Base-by-base conservation (phyloP, 495 filamentous ascomycete species). In the Annulohypoxylon bovei region DNA sequence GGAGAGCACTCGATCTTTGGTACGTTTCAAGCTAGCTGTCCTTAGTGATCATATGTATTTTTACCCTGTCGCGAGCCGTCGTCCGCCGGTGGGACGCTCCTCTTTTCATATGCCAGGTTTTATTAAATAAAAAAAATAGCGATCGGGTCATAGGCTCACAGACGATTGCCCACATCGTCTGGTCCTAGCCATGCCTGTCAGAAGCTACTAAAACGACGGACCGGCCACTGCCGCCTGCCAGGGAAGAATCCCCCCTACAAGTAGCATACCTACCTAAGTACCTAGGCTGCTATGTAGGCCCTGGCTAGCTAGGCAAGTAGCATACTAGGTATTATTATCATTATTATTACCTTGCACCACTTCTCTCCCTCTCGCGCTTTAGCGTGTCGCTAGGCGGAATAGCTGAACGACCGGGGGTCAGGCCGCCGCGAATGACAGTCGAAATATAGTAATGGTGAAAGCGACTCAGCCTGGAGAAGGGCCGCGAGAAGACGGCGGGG, bases 21-120 rank as follows among this genome's bases (percentile, higher is more conserved):
- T 73, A 73, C 71, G 71, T 73, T 73, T 73, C 71, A 73, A 70
- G 49, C 67, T 73, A 73, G 62, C 50, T 64, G 60, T 67, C 57
- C 61, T 70, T 70, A 61, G 71, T 68, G 60, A 68, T 65, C 65
- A 61, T 72, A 72, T 64, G 37, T 42, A 42, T 71, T 62, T 72
- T 65, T 65, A 68, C 70, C 70, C 65, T 72, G 70, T 62, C 55
- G 70, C 62, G 70, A 72, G 60, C 70, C 70, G 70, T 72, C 44
- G 70, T 56, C 61, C 60, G 50, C 56, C 55, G 42, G 70, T 72
- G 71, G 67, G 67, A 70, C 71, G 65, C 62, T 70, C 71, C 67
- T 70, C 67, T 73, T 70, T 70, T 73, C 71, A 73, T 73, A 73
- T 73, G 71, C 71, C 71, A 73, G 65, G 71, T 73, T 70, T 73